phyloP scores from a whole-genome alignment of 345 rosid species.

The Clausena lansium region DNA sequence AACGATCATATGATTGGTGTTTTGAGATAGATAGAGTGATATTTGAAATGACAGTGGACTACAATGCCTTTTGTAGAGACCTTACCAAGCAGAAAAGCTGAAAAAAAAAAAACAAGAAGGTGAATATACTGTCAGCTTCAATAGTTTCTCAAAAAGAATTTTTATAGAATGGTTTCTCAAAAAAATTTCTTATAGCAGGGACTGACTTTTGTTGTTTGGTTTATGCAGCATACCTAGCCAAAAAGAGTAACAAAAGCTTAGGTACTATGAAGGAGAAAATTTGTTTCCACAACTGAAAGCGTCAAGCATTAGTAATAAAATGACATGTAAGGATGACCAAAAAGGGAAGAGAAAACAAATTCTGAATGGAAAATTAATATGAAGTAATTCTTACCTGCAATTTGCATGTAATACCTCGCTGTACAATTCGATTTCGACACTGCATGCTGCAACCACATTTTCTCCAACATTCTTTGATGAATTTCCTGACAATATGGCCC shows the following conservation, averaged over 20 bases:
- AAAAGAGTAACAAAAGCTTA: background rate
- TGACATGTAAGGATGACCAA: background rate
- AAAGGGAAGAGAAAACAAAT: background rate
- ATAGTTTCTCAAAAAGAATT: no score
- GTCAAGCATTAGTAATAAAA: background rate
- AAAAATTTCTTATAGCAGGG: background rate
- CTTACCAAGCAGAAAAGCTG: background rate
- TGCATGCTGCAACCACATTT: slow-evolving; percentile 80
- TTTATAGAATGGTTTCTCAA: background rate
- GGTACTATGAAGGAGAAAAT: background rate
- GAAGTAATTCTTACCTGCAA: slow-evolving; percentile 52
- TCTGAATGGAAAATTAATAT: background rate
- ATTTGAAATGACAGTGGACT: background rate
- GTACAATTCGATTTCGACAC: slow-evolving; percentile 83
- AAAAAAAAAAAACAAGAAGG: no score
- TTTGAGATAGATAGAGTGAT: background rate
- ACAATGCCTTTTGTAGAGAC: no score
- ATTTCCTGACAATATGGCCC: slow-evolving; percentile 78
- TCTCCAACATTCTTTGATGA: slow-evolving; percentile 90
- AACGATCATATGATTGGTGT: background rate
- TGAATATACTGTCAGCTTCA: no score
- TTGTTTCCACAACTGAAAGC: background rate
- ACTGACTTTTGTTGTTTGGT: background rate
- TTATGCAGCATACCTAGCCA: background rate
- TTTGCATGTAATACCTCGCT: slow-evolving; percentile 64